phyloP scores from a whole-genome alignment of 2,329 filamentous ascomycete genomes.

The Exophiala bonariae region DNA sequence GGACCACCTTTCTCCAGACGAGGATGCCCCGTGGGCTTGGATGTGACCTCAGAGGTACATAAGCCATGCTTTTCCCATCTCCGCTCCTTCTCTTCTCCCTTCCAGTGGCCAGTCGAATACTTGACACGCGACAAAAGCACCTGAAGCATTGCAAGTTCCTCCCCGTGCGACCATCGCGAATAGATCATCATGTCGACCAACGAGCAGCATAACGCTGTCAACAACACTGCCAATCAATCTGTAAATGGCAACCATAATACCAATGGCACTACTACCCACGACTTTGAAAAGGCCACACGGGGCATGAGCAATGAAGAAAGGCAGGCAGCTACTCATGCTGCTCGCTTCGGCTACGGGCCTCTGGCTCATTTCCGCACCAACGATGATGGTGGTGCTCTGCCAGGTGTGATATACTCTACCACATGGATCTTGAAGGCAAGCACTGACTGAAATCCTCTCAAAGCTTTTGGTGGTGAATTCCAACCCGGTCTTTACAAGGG shows the following conservation, averaged over 20 bases:
- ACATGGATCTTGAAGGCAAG: not conserved
- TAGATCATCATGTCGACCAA: conserved; percentile 19
- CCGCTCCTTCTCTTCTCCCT: not conserved
- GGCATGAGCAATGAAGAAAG: conserved; percentile 47
- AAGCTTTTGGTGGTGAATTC: conserved; percentile 71
- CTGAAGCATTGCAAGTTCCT: no score
- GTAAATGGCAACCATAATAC: conserved; percentile 6
- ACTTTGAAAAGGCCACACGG: conserved; percentile 27
- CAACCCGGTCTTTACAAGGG: conserved; percentile 69
- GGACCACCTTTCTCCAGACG: no score
- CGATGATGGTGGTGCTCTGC: conserved; percentile 23
- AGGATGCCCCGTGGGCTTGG: no score
- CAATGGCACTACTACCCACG: conserved; percentile 13
- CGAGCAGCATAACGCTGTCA: conserved; percentile 10
- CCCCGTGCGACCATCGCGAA: no score
- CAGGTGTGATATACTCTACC: conserved; percentile 14
- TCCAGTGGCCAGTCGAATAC: no score
- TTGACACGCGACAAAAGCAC: no score
- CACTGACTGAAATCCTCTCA: conserved; percentile 27
- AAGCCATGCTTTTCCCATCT: no score
- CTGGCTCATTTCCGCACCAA: conserved; percentile 50
- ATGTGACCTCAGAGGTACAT: no score
- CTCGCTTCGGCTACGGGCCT: conserved; percentile 52
- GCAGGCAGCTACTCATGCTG: conserved; percentile 43
- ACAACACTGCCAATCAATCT: conserved; percentile 7